Percentiles rank a stretch among this genome's conserved stretches.
These are phyloP conservation scores for Podospora bellae-mahoneyi DNA, from an alignment of 495 filamentous ascomycete genomes.

Conservation along the genomic window DNA sequence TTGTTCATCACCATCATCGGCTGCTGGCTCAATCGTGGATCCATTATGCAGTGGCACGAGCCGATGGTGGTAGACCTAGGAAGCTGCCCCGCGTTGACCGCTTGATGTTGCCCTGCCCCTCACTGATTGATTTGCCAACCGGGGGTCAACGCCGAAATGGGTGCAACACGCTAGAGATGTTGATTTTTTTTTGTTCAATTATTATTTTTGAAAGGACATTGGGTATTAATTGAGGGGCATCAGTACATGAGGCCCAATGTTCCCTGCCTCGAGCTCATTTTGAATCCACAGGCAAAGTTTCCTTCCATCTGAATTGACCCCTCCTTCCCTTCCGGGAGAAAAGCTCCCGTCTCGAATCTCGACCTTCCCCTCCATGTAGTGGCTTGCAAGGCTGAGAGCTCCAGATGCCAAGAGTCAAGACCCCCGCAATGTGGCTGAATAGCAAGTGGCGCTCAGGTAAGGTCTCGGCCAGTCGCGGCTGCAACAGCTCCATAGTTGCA, in stretches of 20 bases:
- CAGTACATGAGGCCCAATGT: neutral
- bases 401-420: conserved; percentile 1
- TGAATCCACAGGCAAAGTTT: neutral
- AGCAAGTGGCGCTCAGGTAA: neutral
- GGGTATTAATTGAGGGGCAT: neutral
- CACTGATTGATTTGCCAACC: neutral
- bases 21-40: neutral
- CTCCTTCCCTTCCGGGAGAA: conserved; percentile 9
- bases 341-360: neutral
- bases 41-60: neutral
- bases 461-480: neutral
- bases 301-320: conserved; percentile 5
- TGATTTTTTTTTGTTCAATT: neutral
- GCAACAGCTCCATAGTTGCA: neutral
- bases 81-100: conserved; percentile 7
- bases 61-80: neutral
- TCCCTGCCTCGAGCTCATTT: neutral
- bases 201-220: neutral
- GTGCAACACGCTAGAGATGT: neutral
- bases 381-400: neutral
- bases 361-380: neutral
- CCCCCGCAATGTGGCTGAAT: neutral
- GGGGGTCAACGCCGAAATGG: conserved; percentile 7
- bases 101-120: conserved; percentile 4
- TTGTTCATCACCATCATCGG: neutral